A percentile compares a stretch with the other conserved stretches of the same genome.
phyloP scores from a whole-genome alignment of 176 grass and related monocot species.

The Secale cereale region DNA sequence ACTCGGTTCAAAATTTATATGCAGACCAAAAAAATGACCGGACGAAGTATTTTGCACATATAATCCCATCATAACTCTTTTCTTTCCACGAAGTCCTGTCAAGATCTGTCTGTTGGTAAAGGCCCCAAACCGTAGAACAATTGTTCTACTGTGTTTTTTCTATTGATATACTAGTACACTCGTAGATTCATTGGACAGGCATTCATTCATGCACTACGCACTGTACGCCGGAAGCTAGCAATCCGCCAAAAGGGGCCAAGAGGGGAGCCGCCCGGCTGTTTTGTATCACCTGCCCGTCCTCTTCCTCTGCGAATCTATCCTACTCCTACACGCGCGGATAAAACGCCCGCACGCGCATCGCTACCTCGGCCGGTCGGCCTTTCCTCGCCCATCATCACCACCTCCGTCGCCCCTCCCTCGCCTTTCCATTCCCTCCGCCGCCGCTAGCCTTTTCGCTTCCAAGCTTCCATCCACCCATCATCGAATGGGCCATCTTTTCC shows the following conservation, averaged over 20 bases:
- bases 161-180: neutral
- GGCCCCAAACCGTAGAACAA: too few relatives aligned
- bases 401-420: neutral
- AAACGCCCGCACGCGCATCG: slow-evolving; percentile 36
- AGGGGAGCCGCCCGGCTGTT: slow-evolving; percentile 1
- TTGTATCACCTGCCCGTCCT: slow-evolving; percentile 32
- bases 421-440: neutral
- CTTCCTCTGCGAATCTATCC: slow-evolving; percentile 30
- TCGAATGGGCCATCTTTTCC: slow-evolving; percentile 35
- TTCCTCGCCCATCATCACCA: slow-evolving; percentile 15
- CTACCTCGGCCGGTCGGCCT: slow-evolving; percentile 17
- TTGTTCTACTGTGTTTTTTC: too few relatives aligned
- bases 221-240: slow-evolving; percentile 1
- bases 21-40: too few relatives aligned
- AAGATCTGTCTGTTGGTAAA: too few relatives aligned
- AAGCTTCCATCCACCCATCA: neutral
- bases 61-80: too few relatives aligned
- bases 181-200: neutral
- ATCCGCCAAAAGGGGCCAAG: neutral
- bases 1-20: too few relatives aligned
- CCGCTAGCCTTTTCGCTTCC: neutral
- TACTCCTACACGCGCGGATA: slow-evolving; percentile 25
- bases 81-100: too few relatives aligned
- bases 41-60: too few relatives aligned
- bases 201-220: too few relatives aligned